Evolutionary conservation across 1,139 yeast genomes (phyloP).

Genomic region (Geotrichum carabidarum): DNA sequence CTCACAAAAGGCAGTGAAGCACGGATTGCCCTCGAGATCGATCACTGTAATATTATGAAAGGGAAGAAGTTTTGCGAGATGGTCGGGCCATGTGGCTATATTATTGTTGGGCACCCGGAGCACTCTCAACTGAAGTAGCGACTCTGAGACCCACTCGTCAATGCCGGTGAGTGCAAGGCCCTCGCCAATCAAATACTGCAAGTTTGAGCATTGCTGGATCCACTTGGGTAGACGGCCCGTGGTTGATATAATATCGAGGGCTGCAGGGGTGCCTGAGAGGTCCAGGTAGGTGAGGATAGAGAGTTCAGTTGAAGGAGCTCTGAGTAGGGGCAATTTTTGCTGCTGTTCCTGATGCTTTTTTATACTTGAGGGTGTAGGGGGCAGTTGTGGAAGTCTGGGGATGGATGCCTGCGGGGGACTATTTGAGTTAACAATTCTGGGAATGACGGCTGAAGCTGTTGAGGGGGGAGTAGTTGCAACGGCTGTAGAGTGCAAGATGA

Average conservation of each 20-base stretch:
- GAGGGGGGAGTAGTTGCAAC: neutral
- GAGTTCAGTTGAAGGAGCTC: slow-evolving; percentile 16
- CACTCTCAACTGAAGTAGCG: slow-evolving; percentile 26
- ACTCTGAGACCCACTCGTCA: slow-evolving; percentile 33
- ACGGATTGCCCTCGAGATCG: slow-evolving; percentile 36
- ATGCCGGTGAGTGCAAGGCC: slow-evolving; percentile 28
- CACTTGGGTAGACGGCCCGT: slow-evolving; percentile 33
- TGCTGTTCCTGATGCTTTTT: neutral
- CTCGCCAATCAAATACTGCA: slow-evolving; percentile 30
- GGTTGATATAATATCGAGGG: slow-evolving; percentile 23
- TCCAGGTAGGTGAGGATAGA: slow-evolving; percentile 28
- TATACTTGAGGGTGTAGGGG: neutral
- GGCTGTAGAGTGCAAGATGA: neutral
- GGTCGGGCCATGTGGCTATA: slow-evolving; percentile 35
- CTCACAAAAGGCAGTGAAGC: slow-evolving; percentile 20
- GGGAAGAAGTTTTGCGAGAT: slow-evolving; percentile 26
- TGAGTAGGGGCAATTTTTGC: neutral
- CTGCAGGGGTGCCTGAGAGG: slow-evolving; percentile 24
- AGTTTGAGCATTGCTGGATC: slow-evolving; percentile 29
- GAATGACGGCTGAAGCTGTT: neutral
- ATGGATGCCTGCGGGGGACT: neutral
- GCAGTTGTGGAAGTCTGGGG: neutral
- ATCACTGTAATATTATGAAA: slow-evolving; percentile 28
- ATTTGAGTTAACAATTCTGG: neutral
- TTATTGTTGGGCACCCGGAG: slow-evolving; percentile 30